phyloP scores from a whole-genome alignment of 306 rosid species.

The Cyclanthera cordifolia region DNA sequence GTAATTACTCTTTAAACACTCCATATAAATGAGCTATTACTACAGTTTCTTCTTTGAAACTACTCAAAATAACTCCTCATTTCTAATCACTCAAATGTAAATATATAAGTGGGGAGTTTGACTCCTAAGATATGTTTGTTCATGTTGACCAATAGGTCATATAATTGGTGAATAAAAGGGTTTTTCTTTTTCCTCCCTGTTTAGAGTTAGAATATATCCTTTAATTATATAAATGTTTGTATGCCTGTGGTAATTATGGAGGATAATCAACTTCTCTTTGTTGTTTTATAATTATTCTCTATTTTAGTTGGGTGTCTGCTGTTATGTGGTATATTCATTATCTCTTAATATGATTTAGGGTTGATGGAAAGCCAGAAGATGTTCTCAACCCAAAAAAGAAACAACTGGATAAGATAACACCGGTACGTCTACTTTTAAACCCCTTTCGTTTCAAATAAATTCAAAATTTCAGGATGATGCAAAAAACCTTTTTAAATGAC shows the following conservation, averaged over 20 bases:
- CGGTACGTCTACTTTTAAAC: conserved; percentile 33
- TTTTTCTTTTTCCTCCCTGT: neutral
- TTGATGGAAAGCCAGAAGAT: conserved; percentile 94
- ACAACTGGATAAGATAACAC: conserved; percentile 87
- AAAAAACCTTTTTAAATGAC: neutral
- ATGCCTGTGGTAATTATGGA: neutral
- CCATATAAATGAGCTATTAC: no score
- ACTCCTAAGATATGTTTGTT: no score
- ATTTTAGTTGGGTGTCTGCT: neutral
- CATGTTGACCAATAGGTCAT: neutral
- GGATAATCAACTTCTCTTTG: neutral
- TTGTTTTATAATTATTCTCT: neutral
- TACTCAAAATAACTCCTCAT: no score
- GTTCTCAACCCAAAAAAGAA: conserved; percentile 98
- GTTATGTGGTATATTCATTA: neutral
- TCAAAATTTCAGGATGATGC: neutral
- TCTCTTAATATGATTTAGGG: conserved; percentile 28
- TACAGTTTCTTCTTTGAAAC: no score
- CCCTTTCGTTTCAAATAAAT: neutral
- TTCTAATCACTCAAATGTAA: no score
- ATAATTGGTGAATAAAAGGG: neutral
- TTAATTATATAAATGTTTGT: neutral
- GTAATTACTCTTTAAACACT: no score
- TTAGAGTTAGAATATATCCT: neutral
- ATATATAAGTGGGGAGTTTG: neutral